Base-by-base conservation (phyloP, 2,329 filamentous ascomycete genomes). In the Sarocladiaceae sp. region DNA sequence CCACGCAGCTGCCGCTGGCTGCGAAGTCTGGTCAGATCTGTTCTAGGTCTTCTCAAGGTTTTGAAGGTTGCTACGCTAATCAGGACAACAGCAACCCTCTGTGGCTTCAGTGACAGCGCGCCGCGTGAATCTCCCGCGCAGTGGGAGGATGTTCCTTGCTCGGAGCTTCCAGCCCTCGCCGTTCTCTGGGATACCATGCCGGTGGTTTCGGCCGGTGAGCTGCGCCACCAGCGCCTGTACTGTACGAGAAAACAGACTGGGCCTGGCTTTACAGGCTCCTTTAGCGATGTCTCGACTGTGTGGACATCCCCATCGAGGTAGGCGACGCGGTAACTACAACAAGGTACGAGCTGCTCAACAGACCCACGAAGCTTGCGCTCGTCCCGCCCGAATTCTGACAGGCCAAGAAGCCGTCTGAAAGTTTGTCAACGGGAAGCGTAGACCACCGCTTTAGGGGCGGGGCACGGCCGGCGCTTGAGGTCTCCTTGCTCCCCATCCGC, bases 371-470 rank as follows among this genome's bases (percentile, higher is more conserved):
- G 40, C 6, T 10, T 25, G 18, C 40, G 15, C 22, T 28, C 25
- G 18, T 46, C 10, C 23, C 22, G 10, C 13, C 13, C n/a, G 20
- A 4, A 10, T 5, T 29, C 22, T 46, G 40, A 46, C 40, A 26
- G 10, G 40, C 40, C 23, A 28, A 46, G 40, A 29, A 29, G 15
- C 25, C 25, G 40, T 17, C 40, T 28, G 7, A n/a, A 10, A 17
- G 29, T 22, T 25, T 46, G 40, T 46, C 40, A 46, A 46, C 40
- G 40, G 25, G 40, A 46, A 29, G 23, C 23, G 40, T 46, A 29
- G 40, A 18, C 40, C 23, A 17, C 17, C 26, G 17, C 23, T 29
- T n/a, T 46, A 46, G 11, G 40, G 23, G 40, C 40, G 40, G 40
- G 40, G 40, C 40, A 29, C 18, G 4, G 25, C 22, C 23, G 25